Percentiles rank a stretch among this genome's conserved stretches.
Evolutionary conservation across 768 basidiomycete species (phyloP).

Genomic region (Megacollybia marginata): DNA sequence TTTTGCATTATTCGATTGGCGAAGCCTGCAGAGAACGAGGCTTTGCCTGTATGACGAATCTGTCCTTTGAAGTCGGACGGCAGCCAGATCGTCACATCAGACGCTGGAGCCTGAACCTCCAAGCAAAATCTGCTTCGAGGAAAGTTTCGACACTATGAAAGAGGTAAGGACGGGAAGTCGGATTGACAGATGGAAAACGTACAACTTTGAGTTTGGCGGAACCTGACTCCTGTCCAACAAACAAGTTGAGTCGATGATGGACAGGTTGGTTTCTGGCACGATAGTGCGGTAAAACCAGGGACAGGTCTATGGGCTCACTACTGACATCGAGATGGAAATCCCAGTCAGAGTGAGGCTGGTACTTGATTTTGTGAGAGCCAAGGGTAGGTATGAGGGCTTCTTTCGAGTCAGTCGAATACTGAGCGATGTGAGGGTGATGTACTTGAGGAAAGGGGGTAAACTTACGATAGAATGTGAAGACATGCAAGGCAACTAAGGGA

Average conservation of each 20-base stretch:
- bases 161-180: constrained; percentile 11
- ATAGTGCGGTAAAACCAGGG: constrained; percentile 70
- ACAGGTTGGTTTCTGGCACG: constrained; percentile 69
- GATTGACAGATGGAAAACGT: constrained; percentile 22
- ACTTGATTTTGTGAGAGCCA: constrained; percentile 61
- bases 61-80: constrained; percentile 74
- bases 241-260: constrained; percentile 67
- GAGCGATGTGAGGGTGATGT: neutral
- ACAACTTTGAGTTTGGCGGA: constrained; percentile 71
- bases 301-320: constrained; percentile 48
- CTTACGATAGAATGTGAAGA: neutral
- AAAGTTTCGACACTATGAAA: constrained; percentile 47
- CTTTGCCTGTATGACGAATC: constrained; percentile 47
- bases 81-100: constrained; percentile 69
- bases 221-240: constrained; percentile 41
- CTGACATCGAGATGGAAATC: constrained; percentile 57
- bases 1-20: constrained; percentile 57
- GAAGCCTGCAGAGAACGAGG: constrained; percentile 65
- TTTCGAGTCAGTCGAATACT: constrained; percentile 5
- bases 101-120: constrained; percentile 55
- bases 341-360: constrained; percentile 51
- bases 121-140: constrained; percentile 52
- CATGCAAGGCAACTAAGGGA: neutral
- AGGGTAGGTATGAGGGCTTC: constrained; percentile 20
- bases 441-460: neutral